Conservation (phyloP, 2,329 filamentous ascomycete species). For the Ophidiomyces ophidiicola region DNA sequence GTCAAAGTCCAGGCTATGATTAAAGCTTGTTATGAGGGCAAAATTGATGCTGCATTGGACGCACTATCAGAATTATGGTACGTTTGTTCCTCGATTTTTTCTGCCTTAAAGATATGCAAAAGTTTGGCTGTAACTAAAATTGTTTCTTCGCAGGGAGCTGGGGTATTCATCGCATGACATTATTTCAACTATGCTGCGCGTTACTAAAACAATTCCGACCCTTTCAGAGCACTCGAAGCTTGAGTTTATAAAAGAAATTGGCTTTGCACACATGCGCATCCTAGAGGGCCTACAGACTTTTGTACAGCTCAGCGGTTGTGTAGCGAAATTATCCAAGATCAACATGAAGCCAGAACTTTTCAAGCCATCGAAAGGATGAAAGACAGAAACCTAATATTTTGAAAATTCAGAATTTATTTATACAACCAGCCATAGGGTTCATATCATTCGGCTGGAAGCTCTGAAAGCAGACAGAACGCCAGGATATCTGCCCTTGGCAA, state of each 20-base stretch:
- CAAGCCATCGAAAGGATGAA: conserved; percentile 30
- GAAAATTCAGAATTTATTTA: neutral
- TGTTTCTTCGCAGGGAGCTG: conserved; percentile 45
- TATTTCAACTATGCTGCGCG: conserved; percentile 97
- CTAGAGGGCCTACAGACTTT: conserved; percentile 95
- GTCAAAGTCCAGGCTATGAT: conserved; percentile 99
- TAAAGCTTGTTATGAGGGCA: conserved; percentile 88
- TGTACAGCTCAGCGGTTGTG: conserved; percentile 82
- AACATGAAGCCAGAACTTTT: conserved; percentile 92
- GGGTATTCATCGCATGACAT: conserved; percentile 99
- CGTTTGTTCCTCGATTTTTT: neutral
- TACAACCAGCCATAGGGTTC: no score
- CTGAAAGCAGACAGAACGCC: no score
- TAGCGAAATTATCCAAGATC: conserved; percentile 81
- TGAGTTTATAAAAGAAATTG: conserved; percentile 97
- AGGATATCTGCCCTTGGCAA: no score
- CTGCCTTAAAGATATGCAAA: neutral
- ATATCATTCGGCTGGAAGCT: no score
- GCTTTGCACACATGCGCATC: conserved; percentile 98
- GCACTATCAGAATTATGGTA: conserved; percentile 79
- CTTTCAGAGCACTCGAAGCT: conserved; percentile 90
- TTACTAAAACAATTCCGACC: conserved; percentile 88
- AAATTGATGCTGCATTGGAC: conserved; percentile 77
- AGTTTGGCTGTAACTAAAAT: neutral
- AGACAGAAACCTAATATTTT: neutral